Evolutionary conservation across 352 stramenopile species (phyloP).

Genomic region (Globisporangium abappressorium): DNA sequence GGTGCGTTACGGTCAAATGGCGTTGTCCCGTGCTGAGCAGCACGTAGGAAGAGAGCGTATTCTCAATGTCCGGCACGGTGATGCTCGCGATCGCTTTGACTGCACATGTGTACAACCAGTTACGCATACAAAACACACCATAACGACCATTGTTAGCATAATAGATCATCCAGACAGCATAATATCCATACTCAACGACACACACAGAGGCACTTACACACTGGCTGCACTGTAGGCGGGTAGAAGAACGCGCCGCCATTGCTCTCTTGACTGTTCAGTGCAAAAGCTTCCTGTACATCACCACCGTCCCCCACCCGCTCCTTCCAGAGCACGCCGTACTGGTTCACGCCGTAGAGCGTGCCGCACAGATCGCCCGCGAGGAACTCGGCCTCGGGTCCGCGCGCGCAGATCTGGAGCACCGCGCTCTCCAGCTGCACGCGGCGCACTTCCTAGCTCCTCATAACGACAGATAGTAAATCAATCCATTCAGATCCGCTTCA

Average conservation of each 20-base stretch:
- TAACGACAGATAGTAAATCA: slow-evolving; percentile 3
- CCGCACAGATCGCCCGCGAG: slow-evolving; percentile 40
- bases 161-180: not conserved
- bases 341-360: slow-evolving; percentile 49
- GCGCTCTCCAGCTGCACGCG: slow-evolving; percentile 45
- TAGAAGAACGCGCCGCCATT: slow-evolving; percentile 30
- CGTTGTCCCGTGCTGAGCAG: slow-evolving; percentile 42
- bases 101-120: not conserved
- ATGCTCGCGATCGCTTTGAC: slow-evolving; percentile 33
- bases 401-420: slow-evolving; percentile 33
- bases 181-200: not conserved
- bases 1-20: slow-evolving; percentile 45
- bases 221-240: slow-evolving; percentile 19
- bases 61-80: slow-evolving; percentile 44
- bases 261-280: not conserved
- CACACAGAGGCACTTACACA: slow-evolving; percentile 7
- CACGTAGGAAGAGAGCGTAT: slow-evolving; percentile 49
- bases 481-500: not conserved
- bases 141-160: not conserved
- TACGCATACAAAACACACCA: not conserved
- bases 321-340: slow-evolving; percentile 57
- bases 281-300: not conserved
- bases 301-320: not conserved
- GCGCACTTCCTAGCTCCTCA: slow-evolving; percentile 34
- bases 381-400: slow-evolving; percentile 33